These are phyloP conservation scores for Diplodia corticola DNA, from an alignment of 2,329 filamentous ascomycete species.

Conservation along the genomic window DNA sequence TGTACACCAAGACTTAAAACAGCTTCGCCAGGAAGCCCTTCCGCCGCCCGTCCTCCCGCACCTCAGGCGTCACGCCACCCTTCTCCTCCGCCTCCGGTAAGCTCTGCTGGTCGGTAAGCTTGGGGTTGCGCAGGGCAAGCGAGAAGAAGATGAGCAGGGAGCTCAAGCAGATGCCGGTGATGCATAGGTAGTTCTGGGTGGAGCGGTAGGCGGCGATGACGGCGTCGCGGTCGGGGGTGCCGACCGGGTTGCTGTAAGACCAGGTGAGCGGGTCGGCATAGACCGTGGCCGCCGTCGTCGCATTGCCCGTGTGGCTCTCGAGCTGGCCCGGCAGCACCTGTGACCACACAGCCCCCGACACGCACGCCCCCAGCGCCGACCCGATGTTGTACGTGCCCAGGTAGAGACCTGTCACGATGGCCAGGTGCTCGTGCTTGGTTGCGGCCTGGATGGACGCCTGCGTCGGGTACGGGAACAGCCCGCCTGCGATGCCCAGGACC, in stretches of 20 bases:
- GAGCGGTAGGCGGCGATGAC: conserved; percentile 49
- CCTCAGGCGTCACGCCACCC: not conserved
- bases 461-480: conserved; percentile 59
- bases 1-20: not conserved
- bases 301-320: conserved; percentile 39
- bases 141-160: conserved; percentile 50
- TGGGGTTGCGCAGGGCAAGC: conserved; percentile 48
- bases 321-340: conserved; percentile 56
- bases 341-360: conserved; percentile 64
- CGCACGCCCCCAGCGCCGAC: conserved; percentile 59
- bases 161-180: conserved; percentile 52
- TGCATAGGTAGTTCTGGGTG: conserved; percentile 51
- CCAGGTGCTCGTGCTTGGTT: conserved; percentile 57
- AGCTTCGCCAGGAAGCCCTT: not conserved
- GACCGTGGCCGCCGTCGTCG: conserved; percentile 41
- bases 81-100: conserved; percentile 43
- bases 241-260: conserved; percentile 42
- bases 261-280: conserved; percentile 48
- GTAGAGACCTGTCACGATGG: conserved; percentile 64
- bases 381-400: conserved; percentile 65
- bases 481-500: conserved; percentile 63
- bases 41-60: not conserved
- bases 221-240: conserved; percentile 46
- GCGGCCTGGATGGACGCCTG: conserved; percentile 55
- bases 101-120: conserved; percentile 49